These are phyloP conservation scores for Cytospora schulzeri DNA, from an alignment of 2,329 filamentous ascomycete species.

Conservation along the genomic window DNA sequence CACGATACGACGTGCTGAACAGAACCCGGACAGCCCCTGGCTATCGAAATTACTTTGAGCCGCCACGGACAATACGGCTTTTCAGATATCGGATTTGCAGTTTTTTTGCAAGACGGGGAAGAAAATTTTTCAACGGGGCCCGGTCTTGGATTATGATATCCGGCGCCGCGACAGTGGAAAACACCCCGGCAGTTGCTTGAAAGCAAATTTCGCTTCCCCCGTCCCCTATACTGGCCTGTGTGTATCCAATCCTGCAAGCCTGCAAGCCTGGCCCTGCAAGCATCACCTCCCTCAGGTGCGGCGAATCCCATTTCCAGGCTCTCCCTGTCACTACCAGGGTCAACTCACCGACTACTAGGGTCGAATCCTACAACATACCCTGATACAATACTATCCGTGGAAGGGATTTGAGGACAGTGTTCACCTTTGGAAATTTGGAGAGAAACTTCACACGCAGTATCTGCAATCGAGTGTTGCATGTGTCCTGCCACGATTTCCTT, in stretches of 20 bases:
- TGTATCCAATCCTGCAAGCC: constrained; percentile 9
- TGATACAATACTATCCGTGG: background rate
- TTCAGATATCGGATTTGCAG: constrained; percentile 20
- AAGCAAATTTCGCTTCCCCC: constrained; percentile 27
- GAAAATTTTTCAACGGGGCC: constrained; percentile 25
- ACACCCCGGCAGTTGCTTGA: constrained; percentile 22
- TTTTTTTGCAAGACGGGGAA: constrained; percentile 14
- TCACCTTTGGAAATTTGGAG: background rate
- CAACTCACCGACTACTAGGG: background rate
- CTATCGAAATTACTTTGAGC: constrained; percentile 6
- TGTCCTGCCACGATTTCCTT: constrained; percentile 19
- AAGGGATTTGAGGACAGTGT: background rate
- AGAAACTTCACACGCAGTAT: too few relatives aligned
- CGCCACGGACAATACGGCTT: constrained; percentile 11
- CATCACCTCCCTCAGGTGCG: background rate
- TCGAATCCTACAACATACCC: background rate
- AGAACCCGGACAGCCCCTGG: constrained; percentile 15
- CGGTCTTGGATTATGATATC: constrained; percentile 20
- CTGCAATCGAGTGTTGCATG: constrained; percentile 4
- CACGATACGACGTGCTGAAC: constrained; percentile 12
- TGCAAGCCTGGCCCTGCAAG: too few relatives aligned
- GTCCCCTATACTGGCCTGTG: constrained; percentile 21
- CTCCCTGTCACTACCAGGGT: background rate
- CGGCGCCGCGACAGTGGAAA: constrained; percentile 20
- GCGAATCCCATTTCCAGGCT: background rate